Percentiles rank a stretch among this genome's conserved stretches.
Conservation (phyloP, 805 yeast species). For the Kodamaea kaohsiungensis region DNA sequence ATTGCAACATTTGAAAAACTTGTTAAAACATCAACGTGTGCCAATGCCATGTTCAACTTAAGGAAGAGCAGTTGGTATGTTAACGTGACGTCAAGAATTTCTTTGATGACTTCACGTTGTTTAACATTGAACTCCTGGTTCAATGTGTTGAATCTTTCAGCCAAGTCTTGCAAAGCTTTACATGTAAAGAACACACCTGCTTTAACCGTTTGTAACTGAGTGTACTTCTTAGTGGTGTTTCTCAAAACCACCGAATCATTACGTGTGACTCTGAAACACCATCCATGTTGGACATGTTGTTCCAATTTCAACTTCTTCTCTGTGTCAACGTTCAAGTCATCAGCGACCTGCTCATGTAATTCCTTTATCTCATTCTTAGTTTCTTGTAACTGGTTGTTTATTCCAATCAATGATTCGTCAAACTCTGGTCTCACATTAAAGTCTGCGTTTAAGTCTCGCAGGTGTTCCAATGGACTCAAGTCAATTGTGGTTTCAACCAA, state of each 20-base stretch:
- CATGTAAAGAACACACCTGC: slow-evolving; percentile 96
- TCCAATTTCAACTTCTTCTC: slow-evolving; percentile 90
- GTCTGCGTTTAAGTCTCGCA: slow-evolving; percentile 54
- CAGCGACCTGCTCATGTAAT: slow-evolving; percentile 65
- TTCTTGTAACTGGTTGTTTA: slow-evolving; percentile 57
- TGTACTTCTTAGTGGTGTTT: slow-evolving; percentile 54
- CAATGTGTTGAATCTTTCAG: slow-evolving; percentile 57
- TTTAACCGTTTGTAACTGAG: slow-evolving; percentile 86
- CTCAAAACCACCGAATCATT: slow-evolving; percentile 83
- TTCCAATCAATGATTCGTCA: slow-evolving; percentile 68
- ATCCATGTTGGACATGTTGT: slow-evolving; percentile 83
- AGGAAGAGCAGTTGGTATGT: slow-evolving; percentile 82
- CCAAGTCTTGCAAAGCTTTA: slow-evolving; percentile 55
- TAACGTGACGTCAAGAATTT: slow-evolving; percentile 75
- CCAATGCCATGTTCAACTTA: slow-evolving; percentile 60
- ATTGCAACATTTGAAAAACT: slow-evolving; percentile 84
- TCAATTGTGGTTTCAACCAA: slow-evolving; percentile 93
- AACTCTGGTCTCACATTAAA: slow-evolving; percentile 87
- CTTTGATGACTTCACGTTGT: slow-evolving; percentile 77
- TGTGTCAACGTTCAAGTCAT: slow-evolving; percentile 75
- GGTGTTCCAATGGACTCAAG: slow-evolving; percentile 70
- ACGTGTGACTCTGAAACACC: slow-evolving; percentile 93
- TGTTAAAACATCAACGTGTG: slow-evolving; percentile 79
- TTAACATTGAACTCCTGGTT: slow-evolving; percentile 69
- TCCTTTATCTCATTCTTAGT: slow-evolving; percentile 55